Evolutionary conservation across 805 yeast species (phyloP), one percentile per base, ranked within the genome.

Genomic region (Kuraishia piskuri): DNA sequence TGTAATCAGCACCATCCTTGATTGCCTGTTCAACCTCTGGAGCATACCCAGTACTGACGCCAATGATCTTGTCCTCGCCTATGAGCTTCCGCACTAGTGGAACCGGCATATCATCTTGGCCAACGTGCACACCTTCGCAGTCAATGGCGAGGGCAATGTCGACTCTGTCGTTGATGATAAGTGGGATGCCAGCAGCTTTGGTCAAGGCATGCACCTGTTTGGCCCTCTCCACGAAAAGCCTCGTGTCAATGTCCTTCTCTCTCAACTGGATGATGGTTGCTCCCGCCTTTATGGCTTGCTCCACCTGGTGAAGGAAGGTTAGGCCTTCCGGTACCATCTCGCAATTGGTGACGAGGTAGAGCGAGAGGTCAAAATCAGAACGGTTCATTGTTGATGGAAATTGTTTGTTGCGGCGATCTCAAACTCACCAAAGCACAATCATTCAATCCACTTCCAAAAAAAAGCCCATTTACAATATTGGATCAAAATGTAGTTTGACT

Each of bases 41-140:
- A 0, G 74, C 74, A 31, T 75, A 73, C 7, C 85, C 77, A 23
- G 89, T 86, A 46, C 91, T 83, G 54, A 91, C 83, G 0, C 97
- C 97, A 49, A 90, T 64, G 55, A 90, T 83, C 68, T 86, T 89
- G 53, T 80, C 76, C 0, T 84, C 80, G 0, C 97, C 96, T 12
- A 90, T 67, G 31, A 89, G 62, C 59, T 71, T 62, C 40, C 97
- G 68, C 1, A 81, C 94, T 44, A 75, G 59, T 1, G 61, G 61
- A 1, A 81, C 81, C 10, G 78, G 77, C 88, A 90, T 88, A 63
- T 90, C 97, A 52, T 84, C 90, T 66, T 90, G 97, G 0, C 97
- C 97, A 21, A 90, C 88, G 70, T 90, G 97, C 8, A 91, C 85
- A 37, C 96, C 96, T 57, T 89, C 96, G 1, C 96, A 96, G 59